Conservation (phyloP, 2,329 filamentous ascomycete genomes). For the Fusarium globosum region DNA sequence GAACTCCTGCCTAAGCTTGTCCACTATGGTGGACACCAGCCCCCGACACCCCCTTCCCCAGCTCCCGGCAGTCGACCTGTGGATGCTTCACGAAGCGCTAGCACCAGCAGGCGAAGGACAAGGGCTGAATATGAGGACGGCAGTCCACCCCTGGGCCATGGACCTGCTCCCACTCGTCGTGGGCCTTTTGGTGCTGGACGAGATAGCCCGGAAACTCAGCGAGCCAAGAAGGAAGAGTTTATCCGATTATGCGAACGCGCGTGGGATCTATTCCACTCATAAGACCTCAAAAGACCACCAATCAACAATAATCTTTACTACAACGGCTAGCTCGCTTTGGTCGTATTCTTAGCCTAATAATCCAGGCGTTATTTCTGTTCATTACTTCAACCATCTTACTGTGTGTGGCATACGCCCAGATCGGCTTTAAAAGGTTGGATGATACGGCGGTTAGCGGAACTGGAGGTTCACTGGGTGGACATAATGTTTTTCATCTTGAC, state of each 20-base stretch:
- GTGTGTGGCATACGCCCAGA: conserved; percentile 29
- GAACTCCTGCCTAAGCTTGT: conserved; percentile 93
- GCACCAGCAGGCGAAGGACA: conserved; percentile 77
- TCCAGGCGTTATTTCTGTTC: conserved; percentile 39
- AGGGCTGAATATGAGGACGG: conserved; percentile 96
- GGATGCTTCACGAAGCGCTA: conserved; percentile 68
- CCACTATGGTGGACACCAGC: conserved; percentile 94
- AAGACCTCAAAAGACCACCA: conserved; percentile 45
- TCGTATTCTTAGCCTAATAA: conserved; percentile 11
- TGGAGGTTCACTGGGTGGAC: conserved; percentile 32
- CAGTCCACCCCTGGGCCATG: conserved; percentile 84
- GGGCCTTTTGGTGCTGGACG: conserved; percentile 84
- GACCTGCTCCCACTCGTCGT: conserved; percentile 69
- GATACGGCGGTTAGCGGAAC: conserved; percentile 29
- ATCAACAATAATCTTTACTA: conserved; percentile 37
- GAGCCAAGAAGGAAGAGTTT: conserved; percentile 93
- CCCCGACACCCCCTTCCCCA: conserved; percentile 89
- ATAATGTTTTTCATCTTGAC: conserved; percentile 45
- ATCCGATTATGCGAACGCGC: conserved; percentile 85
- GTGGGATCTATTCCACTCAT: conserved; percentile 98
- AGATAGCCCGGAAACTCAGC: conserved; percentile 84
- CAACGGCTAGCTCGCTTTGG: conserved; percentile 17
- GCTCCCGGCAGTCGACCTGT: conserved; percentile 62
- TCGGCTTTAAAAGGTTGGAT: conserved; percentile 39
- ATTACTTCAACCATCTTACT: conserved; percentile 41